phyloP scores from a whole-genome alignment of 768 basidiomycete genomes.

The Podaxis sp. region DNA sequence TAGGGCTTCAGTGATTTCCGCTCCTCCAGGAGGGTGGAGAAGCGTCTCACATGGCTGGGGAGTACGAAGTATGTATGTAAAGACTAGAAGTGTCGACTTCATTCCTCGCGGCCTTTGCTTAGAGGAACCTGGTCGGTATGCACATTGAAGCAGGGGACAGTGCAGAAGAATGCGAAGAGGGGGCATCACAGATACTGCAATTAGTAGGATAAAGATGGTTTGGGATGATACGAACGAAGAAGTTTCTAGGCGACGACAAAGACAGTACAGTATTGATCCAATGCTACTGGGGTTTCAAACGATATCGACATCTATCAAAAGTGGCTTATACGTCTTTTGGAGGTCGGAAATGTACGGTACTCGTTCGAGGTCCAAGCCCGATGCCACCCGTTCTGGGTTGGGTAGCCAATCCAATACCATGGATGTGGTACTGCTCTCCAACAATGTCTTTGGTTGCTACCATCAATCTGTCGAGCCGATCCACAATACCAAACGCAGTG shows the following conservation, averaged over 20 bases:
- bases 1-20: not conserved
- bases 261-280: not conserved
- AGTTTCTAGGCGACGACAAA: not conserved
- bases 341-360: constrained; percentile 4
- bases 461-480: constrained; percentile 75
- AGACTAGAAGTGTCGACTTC: too few species aligned
- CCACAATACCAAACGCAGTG: constrained; percentile 66
- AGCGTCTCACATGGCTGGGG: not conserved
- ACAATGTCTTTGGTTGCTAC: constrained; percentile 82
- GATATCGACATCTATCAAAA: not conserved
- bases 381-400: not conserved
- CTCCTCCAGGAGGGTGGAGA: not conserved
- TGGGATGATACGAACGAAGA: too few species aligned
- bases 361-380: not conserved
- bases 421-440: constrained; percentile 85
- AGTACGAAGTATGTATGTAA: too few species aligned
- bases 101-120: too few species aligned
- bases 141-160: too few species aligned
- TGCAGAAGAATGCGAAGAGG: not conserved
- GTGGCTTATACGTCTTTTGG: not conserved
- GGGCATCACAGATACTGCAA: not conserved
- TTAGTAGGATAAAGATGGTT: too few species aligned
- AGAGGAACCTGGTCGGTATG: too few species aligned
- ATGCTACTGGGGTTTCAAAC: not conserved
- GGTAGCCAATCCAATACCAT: constrained; percentile 48